Base-by-base conservation (phyloP, 2,329 filamentous ascomycete genomes). In the Westerdykella ornata region DNA sequence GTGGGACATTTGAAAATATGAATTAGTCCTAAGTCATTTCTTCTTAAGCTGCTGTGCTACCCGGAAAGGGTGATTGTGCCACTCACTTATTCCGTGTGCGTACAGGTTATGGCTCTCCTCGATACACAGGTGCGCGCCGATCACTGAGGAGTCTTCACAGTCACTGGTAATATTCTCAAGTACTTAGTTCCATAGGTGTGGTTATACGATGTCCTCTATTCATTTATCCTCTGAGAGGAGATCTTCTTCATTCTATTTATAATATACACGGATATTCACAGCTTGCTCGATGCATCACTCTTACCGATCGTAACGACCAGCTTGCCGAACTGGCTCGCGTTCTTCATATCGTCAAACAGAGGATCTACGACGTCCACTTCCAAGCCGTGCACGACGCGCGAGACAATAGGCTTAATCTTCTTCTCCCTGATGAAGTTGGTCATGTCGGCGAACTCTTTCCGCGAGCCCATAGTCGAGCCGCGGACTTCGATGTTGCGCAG, bases 401-500 rank as follows among this genome's bases (percentile, higher is more conserved):
- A 92, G 1, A 97, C 77, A 3, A 95, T 73, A 0, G 90, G 89
- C 40, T 72, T 76, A 46, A 96, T 81, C 58, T 82, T 77, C 49
- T 87, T 80, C 48, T 81, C 68, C 11, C 74, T 73, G 28, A 96
- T 84, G 68, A 95, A 95, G 1, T 76, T 73, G 5, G 96, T 75
- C 88, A 97, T 95, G 16, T 92, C 86, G n/a, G 72, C 72, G 59
- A 96, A 97, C 68, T 97, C 92, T 59, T 79, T 81, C 34, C 85
- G 76, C 19, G 87, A 94, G 1, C 90, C 90, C 89, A 97, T 95
- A 0, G 89, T 96, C 12, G 79, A 82, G 14, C 92, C 90, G 37
- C 78, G 77, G 19, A 97, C 74, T 35, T 97, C 90, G 39, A 96
- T 77, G 58, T 97, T 95, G 65, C 83, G 85, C 46, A 97, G 67